Base-by-base conservation (phyloP, 2,329 filamentous ascomycete species). In the Fusarium scirpi region DNA sequence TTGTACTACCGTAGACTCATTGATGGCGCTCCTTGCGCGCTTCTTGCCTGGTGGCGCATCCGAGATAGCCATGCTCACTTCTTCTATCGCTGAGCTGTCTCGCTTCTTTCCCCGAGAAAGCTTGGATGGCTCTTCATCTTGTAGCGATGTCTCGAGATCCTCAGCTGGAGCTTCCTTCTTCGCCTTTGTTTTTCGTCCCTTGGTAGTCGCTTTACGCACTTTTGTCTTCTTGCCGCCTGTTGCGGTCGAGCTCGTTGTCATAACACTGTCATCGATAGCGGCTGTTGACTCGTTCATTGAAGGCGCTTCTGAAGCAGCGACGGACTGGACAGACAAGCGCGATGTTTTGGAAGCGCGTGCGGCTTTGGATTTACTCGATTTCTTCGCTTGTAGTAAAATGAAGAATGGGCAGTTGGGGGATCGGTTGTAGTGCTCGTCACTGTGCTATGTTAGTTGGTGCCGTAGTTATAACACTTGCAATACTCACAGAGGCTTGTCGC, bases 331-430 rank as follows among this genome's bases (percentile, higher is more conserved):
- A 2, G 90, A 92, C 16, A 87, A 77, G 34, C 92, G 88, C 6
- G 92, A 92, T 11, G 86, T 85, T 77, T 94, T 94, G 24, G 93
- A 96, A 46, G 85, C 80, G 67, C 86, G 82, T 16, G 80, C 87
- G 78, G 76, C 81, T 77, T 84, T 91, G 82, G 80, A 85, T 82
- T 76, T 85, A 51, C 79, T 78, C 13, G 85, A 79, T 69, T 88
- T 86, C 81, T 91, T 91, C 29, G 82, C 85, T 75, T 84, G 88
- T 27, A 87, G 85, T 29, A 97, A 87, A 3, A 84, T 81, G 77
- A 98, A 98, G 82, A 97, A 98, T 16, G 89, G 85, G 77, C 96
- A 99, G 25, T 91, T 85, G 0, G 93, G 89, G 2, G 91, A 91
- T 72, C 96, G 90, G 58, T 88, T 90, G 74, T 90, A 89, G 78